phyloP scores from a whole-genome alignment of 176 grass and related monocot genomes.

The Musa itinerans region DNA sequence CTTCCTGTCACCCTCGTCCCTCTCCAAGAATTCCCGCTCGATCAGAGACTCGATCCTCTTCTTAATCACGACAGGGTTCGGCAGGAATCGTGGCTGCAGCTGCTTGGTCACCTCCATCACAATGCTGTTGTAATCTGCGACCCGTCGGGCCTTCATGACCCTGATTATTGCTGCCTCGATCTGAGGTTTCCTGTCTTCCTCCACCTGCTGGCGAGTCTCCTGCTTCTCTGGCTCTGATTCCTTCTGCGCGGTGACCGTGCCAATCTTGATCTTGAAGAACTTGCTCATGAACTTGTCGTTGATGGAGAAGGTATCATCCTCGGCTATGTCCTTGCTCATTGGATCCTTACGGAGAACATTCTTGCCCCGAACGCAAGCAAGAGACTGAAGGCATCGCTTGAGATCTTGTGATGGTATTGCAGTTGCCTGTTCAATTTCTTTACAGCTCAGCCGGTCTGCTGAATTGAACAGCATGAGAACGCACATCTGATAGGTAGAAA shows the following conservation, averaged over 20 bases:
- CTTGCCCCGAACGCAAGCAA: constrained; percentile 92
- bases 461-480: constrained; percentile 85
- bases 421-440: constrained; percentile 72
- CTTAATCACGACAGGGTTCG: constrained; percentile 87
- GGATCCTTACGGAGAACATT: constrained; percentile 86
- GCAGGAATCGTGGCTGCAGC: constrained; percentile 69
- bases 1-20: constrained; percentile 83
- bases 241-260: constrained; percentile 49
- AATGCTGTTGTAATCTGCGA: constrained; percentile 82
- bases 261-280: constrained; percentile 94
- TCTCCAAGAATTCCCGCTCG: constrained; percentile 89
- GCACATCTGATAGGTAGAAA: constrained; percentile 95
- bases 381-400: constrained; percentile 85
- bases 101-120: constrained; percentile 83
- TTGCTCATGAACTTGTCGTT: constrained; percentile 94
- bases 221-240: constrained; percentile 30
- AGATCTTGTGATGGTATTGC: constrained; percentile 71
- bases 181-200: constrained; percentile 92
- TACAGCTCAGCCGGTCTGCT: constrained; percentile 44
- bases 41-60: constrained; percentile 86
- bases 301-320: constrained; percentile 76
- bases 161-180: constrained; percentile 89
- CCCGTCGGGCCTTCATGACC: constrained; percentile 81
- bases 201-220: constrained; percentile 81
- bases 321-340: constrained; percentile 96